Evolutionary conservation across 2,329 filamentous ascomycete genomes (phyloP).

Genomic region (Capronia coronata): DNA sequence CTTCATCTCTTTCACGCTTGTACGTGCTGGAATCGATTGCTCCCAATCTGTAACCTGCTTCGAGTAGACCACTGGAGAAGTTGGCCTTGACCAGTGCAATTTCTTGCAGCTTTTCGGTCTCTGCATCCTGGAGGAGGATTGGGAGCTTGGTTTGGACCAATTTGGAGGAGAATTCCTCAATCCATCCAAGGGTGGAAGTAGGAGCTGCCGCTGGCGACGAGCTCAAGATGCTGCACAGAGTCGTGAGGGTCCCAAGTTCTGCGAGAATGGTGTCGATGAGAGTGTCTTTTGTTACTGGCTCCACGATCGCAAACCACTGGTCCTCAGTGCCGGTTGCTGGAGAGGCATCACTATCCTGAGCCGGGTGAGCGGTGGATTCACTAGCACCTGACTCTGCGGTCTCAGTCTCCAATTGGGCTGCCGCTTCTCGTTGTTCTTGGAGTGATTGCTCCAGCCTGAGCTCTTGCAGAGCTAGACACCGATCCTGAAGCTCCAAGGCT

Average conservation of each 20-base stretch:
- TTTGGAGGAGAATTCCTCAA: constrained; percentile 50
- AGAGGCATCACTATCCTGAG: constrained; percentile 33
- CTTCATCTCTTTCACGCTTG: constrained; percentile 38
- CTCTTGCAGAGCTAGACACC: constrained; percentile 51
- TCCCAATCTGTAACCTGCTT: constrained; percentile 50
- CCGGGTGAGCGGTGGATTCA: not conserved
- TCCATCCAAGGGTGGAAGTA: constrained; percentile 47
- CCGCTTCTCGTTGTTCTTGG: constrained; percentile 32
- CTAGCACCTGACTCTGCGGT: constrained; percentile 20
- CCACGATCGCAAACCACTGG: constrained; percentile 61
- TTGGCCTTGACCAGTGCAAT: constrained; percentile 50
- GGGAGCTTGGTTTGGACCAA: constrained; percentile 51
- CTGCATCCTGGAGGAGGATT: constrained; percentile 43
- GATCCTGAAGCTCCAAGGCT: constrained; percentile 54
- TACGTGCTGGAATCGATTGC: constrained; percentile 50
- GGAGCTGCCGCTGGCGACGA: constrained; percentile 32
- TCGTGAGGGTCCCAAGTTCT: constrained; percentile 52
- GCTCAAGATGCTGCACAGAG: constrained; percentile 45
- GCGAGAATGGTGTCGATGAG: constrained; percentile 63
- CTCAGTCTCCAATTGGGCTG: constrained; percentile 9
- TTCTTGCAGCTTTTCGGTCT: constrained; percentile 43
- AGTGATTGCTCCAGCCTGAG: constrained; percentile 43
- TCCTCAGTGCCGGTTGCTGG: constrained; percentile 13
- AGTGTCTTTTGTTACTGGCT: constrained; percentile 57
- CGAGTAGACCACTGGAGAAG: constrained; percentile 52